phyloP scores from a whole-genome alignment of 352 stramenopile genomes.

The Phytophthora ohioensis region DNA sequence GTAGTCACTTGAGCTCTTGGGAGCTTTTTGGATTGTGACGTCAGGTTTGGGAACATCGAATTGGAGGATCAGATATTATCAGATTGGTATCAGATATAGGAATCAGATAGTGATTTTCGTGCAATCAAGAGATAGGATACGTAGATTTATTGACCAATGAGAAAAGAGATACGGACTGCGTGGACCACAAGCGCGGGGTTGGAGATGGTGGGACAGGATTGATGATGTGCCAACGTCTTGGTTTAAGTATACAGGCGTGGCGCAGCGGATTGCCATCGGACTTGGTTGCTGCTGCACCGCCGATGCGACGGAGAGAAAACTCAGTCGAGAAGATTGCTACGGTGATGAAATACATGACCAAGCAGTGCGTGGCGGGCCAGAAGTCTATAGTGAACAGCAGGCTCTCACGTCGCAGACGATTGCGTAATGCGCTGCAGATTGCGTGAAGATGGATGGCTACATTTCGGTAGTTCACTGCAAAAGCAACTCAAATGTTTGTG shows the following conservation, averaged over 20 bases:
- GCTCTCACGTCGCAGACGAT: constrained; percentile 9
- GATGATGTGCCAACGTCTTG: no score
- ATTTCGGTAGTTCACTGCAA: background rate
- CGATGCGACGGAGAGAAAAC: background rate
- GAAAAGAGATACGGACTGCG: no score
- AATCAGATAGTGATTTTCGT: background rate
- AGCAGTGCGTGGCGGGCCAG: no score
- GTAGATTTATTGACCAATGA: constrained; percentile 7
- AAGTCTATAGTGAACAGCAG: background rate
- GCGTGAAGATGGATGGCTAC: background rate
- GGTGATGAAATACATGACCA: no score
- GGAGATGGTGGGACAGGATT: constrained; percentile 10
- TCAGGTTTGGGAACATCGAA: constrained; percentile 2
- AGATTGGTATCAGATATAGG: no score
- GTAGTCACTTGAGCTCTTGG: constrained; percentile 16
- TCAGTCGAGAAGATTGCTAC: background rate
- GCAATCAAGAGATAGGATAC: constrained; percentile 15
- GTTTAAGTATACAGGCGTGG: no score
- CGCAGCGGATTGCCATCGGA: background rate
- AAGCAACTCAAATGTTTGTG: no score
- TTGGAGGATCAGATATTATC: background rate
- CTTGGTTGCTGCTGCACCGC: background rate
- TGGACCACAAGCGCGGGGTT: background rate
- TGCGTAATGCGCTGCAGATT: background rate
- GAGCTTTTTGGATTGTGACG: constrained; percentile 36